Base-by-base conservation (phyloP, 108 stramenopile genomes). In the Fistulifera solaris region DNA sequence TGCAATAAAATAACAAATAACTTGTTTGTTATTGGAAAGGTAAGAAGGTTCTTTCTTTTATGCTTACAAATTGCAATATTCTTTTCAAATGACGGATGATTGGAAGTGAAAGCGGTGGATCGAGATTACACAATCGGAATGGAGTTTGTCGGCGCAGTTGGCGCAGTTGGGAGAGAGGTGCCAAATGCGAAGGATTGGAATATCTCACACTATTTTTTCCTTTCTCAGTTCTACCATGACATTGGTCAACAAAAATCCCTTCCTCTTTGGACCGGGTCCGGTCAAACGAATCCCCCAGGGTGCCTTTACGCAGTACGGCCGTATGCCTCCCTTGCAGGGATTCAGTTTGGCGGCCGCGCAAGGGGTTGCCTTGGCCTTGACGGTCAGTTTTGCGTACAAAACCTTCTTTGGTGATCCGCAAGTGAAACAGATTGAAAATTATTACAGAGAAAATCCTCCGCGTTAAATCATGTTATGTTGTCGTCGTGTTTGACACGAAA, bases 381-480 rank as follows among this genome's bases (percentile, higher is more conserved):
- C 63, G 18, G 77, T 59, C 16, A 78, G 69, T 10, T 51, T 83
- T 38, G 54, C 45, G 25, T 85, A 71, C 80, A 89, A 85, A 41
- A 57, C 74, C 51, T 67, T 73, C 40, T 59, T 81, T 54, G 74
- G 65, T 21, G 70, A 89, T 68, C 75, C 79, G 7, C 76, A 75
- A 48, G 71, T 71, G 39, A 63, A 69, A 41, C 54, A 42, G 40
- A 70, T 83, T 57, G 77, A 85, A 55, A 67, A 80, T 45, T 89
- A 89, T 61, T 89, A 89, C 75, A 76, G 76, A 58, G 83, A 83
- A 71, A 89, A 89, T 52, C 88, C 88, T 59, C 81, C 83, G 45
- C 80, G 81, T 48, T 89, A 57, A 57, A 18, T 35, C 31, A 8
- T 35, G 31, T 35, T 6, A 8, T n/a, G n/a, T n/a, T n/a, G n/a